Evolutionary conservation across 371 early-diverging fungal genomes (phyloP).

Genomic region (Capniomyces stellatus): DNA sequence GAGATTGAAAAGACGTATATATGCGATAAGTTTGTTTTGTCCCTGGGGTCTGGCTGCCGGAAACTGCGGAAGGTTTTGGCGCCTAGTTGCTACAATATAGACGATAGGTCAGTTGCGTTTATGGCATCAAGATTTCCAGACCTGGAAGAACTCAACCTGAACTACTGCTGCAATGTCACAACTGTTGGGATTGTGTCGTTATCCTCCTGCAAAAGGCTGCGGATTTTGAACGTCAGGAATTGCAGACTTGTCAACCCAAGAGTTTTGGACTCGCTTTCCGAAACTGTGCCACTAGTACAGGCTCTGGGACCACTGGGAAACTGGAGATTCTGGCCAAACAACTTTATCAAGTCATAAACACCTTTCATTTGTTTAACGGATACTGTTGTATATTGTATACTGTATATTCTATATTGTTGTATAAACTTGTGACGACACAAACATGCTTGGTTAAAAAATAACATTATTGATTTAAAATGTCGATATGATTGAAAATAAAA

Average conservation of each 20-base stretch:
- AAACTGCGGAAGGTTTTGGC: neutral
- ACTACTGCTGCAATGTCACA: neutral
- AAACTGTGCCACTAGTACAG: neutral
- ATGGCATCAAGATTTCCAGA: neutral
- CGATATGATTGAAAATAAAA: neutral
- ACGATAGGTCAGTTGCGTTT: neutral
- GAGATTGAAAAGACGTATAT: neutral
- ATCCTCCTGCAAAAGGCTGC: neutral
- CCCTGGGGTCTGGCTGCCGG: neutral
- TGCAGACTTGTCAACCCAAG: neutral
- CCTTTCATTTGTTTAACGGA: neutral
- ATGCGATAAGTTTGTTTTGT: neutral
- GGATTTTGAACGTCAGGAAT: neutral
- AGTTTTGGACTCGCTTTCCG: neutral
- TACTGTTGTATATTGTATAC: neutral
- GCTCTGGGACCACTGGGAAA: neutral
- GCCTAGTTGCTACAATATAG: neutral
- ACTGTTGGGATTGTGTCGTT: neutral
- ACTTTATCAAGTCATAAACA: neutral
- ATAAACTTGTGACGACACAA: neutral
- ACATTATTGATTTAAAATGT: neutral
- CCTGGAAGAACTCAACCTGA: neutral
- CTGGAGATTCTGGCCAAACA: slow-evolving; percentile 3
- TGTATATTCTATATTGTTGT: neutral
- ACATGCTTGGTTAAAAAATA: neutral